Base-by-base conservation (phyloP, 164 flowering plant species). In the Taxillus chinensis region DNA sequence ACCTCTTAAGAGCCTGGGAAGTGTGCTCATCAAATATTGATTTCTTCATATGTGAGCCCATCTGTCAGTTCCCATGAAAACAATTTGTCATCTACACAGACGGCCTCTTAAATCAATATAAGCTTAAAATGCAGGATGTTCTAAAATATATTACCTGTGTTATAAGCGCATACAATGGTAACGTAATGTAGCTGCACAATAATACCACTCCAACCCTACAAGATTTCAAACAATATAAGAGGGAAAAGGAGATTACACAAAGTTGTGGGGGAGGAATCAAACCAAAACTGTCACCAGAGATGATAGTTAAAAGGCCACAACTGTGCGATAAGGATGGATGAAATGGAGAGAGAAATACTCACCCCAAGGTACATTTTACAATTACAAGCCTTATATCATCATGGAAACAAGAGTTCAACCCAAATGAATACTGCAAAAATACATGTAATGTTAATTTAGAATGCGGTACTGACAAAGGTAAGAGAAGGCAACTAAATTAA, bases 341-440 rank as follows among this genome's bases (percentile, higher is more conserved):
- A 2, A 9, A 40, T 1, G 3, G 10, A 8, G n/a, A 57, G 15
- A 15, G 11, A 58, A 15, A 27, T 27, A 27, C 61, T 40, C 37
- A 58, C 61, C 61, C 45, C 45, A 58, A 40, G 6, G 46, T 37
- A 42, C 40, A 40, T 15, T 58, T 58, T 13, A 41, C 45, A 40
- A 58, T 15, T 15, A 58, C 45, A 42, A 58, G 45, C 61, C 41
- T 42, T 1, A 40, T 40, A 15, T 40, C 41, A 0, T 58, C 9
- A 42, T 58, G 39, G 46, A 58, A 58, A 37, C 61, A 58, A 12
- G 61, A 58, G 13, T 6, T 58, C 46, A 58, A 4, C 16, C 61
- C 61, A 58, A 58, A 58, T 10, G 61, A 58, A 58, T 58, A 58
- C 61, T 58, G 61, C 43, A 58, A 9, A 43, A 43, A 43, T 5